These are phyloP conservation scores for Umbelopsis ramanniana DNA, from an alignment of 192 early-diverging fungal genomes.

Conservation along the genomic window DNA sequence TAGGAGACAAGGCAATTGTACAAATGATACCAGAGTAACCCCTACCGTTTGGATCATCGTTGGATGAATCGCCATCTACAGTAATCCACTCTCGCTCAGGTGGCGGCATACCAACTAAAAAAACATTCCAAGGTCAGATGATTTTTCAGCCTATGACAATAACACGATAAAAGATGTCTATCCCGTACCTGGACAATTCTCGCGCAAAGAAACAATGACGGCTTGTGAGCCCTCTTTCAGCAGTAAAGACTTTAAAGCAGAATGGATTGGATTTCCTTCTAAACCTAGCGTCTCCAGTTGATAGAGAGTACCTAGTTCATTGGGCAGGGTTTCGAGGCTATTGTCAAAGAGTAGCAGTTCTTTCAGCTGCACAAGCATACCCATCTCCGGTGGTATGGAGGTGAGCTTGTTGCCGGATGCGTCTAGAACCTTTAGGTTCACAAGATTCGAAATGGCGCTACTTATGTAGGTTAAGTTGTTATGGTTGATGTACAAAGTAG, in stretches of 20 bases:
- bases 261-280: slow-evolving; percentile 93
- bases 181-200: slow-evolving; percentile 77
- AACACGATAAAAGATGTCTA: neutral
- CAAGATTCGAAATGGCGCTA: slow-evolving; percentile 68
- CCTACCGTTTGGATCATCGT: slow-evolving; percentile 47
- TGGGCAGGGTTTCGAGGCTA: slow-evolving; percentile 78
- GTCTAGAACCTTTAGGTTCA: slow-evolving; percentile 76
- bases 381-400: slow-evolving; percentile 85
- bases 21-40: too few species aligned
- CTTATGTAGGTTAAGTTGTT: slow-evolving; percentile 87
- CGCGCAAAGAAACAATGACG: slow-evolving; percentile 85
- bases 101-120: slow-evolving; percentile 73
- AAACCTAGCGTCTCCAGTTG: slow-evolving; percentile 90
- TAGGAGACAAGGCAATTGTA: too few species aligned
- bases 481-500: slow-evolving; percentile 93
- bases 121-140: neutral
- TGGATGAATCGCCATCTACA: slow-evolving; percentile 75
- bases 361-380: slow-evolving; percentile 76
- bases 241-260: slow-evolving; percentile 76
- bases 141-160: neutral
- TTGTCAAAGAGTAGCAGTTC: slow-evolving; percentile 95
- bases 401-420: slow-evolving; percentile 89
- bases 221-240: slow-evolving; percentile 87
- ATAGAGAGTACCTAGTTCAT: slow-evolving; percentile 87
- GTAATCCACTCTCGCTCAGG: slow-evolving; percentile 90